Conservation (phyloP, 2,329 filamentous ascomycete species). For the Endocalyx cinctus region DNA sequence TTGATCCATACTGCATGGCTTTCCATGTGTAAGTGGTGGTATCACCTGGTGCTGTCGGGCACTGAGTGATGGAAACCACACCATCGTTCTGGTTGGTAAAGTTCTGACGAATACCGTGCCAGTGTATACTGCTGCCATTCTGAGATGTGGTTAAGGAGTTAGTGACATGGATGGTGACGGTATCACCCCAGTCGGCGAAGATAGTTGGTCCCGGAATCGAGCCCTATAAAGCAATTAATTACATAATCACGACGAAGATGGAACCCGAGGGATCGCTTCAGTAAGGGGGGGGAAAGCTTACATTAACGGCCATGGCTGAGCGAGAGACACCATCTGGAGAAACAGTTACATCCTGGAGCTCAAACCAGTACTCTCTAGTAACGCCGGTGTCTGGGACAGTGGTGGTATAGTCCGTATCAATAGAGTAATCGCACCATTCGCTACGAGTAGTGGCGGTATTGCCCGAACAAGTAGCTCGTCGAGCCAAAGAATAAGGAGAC, state of each 20-base stretch:
- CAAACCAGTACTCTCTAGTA: conserved; percentile 29
- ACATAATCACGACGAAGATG: neutral
- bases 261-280: neutral
- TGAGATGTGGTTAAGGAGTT: conserved; percentile 42
- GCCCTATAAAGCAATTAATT: conserved; percentile 12
- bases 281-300: conserved; percentile 7
- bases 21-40: conserved; percentile 54
- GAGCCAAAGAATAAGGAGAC: conserved; percentile 11
- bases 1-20: conserved; percentile 49
- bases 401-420: conserved; percentile 9
- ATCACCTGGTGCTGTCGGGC: conserved; percentile 45
- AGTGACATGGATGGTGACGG: conserved; percentile 47
- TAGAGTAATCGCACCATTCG: conserved; percentile 13
- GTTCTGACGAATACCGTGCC: conserved; percentile 57
- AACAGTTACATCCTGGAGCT: conserved; percentile 26
- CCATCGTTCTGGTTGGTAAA: conserved; percentile 53
- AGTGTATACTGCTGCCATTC: conserved; percentile 61
- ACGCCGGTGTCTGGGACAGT: conserved; percentile 13
- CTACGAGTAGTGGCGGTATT: conserved; percentile 23
- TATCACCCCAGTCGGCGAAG: conserved; percentile 46
- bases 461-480: conserved; percentile 16
- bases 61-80: conserved; percentile 45
- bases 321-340: conserved; percentile 34
- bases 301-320: conserved; percentile 35
- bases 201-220: conserved; percentile 23